phyloP scores from a whole-genome alignment of 2,329 filamentous ascomycete genomes.

The Alternaria conjuncta region DNA sequence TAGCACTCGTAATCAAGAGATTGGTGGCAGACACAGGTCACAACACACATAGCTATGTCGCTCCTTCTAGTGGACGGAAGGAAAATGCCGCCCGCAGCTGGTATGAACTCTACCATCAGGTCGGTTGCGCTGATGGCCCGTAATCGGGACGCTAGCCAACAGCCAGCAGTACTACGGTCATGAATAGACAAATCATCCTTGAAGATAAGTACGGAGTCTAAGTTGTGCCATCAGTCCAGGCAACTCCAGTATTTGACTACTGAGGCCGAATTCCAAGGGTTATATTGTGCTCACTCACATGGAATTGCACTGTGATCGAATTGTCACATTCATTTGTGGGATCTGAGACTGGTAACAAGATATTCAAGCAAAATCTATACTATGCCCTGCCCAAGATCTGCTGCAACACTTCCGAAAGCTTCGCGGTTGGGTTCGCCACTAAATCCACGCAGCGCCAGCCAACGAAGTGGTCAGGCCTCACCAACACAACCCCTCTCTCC shows the following conservation, averaged over 20 bases:
- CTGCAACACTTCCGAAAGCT: background rate
- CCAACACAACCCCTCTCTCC: slow-evolving; percentile 45
- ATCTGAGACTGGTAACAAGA: background rate
- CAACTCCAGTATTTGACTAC: background rate
- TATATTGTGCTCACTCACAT: background rate
- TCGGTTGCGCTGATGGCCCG: background rate
- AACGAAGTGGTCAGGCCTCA: slow-evolving; percentile 65
- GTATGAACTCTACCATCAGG: background rate
- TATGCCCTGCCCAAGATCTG: background rate
- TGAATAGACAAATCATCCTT: background rate
- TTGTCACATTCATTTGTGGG: background rate
- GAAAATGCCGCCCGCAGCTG: background rate
- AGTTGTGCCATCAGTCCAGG: background rate
- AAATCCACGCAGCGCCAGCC: slow-evolving; percentile 22
- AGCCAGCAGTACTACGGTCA: background rate
- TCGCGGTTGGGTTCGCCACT: background rate
- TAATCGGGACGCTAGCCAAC: background rate
- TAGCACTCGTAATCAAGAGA: background rate
- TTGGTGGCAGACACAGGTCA: background rate
- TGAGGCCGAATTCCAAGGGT: background rate
- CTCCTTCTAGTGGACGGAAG: background rate
- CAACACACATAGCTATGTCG: background rate
- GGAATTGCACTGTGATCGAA: background rate
- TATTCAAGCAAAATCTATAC: background rate
- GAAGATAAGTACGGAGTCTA: background rate